These are phyloP conservation scores for Candida coleopterorum DNA, from an alignment of 805 yeast genomes.

Conservation along the genomic window DNA sequence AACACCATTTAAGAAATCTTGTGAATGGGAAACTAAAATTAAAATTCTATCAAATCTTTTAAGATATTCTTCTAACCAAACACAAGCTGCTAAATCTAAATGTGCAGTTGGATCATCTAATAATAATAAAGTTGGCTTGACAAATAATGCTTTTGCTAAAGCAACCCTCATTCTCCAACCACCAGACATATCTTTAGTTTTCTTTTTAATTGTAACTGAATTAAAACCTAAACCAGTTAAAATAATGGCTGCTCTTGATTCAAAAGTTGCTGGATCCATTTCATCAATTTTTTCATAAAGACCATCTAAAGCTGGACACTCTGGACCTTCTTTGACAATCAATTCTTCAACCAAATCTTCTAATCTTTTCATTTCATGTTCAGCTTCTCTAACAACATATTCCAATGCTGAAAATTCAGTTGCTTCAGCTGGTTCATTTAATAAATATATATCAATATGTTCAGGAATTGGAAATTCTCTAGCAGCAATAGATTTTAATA, in stretches of 20 bases:
- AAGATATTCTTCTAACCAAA: slow-evolving; percentile 97
- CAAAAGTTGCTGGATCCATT: slow-evolving; percentile 95
- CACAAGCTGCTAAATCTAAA: slow-evolving; percentile 98
- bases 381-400: slow-evolving; percentile 96
- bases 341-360: slow-evolving; percentile 89
- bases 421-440: slow-evolving; percentile 98
- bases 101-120: slow-evolving; percentile 99
- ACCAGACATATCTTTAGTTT: slow-evolving; percentile 99
- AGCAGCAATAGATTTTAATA: slow-evolving; percentile 88
- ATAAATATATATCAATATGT: slow-evolving; percentile 81
- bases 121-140: slow-evolving; percentile 89
- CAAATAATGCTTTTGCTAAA: slow-evolving; percentile 94
- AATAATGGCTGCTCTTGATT: slow-evolving; percentile 92
- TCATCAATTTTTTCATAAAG: slow-evolving; percentile 93
- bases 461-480: slow-evolving; percentile 96
- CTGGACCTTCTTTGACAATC: slow-evolving; percentile 91
- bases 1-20: slow-evolving; percentile 98
- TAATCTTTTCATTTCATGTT: slow-evolving; percentile 80
- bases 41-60: slow-evolving; percentile 91
- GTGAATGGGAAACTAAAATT: slow-evolving; percentile 94
- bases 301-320: slow-evolving; percentile 77
- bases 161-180: slow-evolving; percentile 99
- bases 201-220: slow-evolving; percentile 77
- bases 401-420: slow-evolving; percentile 88
- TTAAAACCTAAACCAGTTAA: slow-evolving; percentile 97